These are phyloP conservation scores for Penicillium coprophilum DNA, from an alignment of 495 filamentous ascomycete genomes.

Conservation along the genomic window DNA sequence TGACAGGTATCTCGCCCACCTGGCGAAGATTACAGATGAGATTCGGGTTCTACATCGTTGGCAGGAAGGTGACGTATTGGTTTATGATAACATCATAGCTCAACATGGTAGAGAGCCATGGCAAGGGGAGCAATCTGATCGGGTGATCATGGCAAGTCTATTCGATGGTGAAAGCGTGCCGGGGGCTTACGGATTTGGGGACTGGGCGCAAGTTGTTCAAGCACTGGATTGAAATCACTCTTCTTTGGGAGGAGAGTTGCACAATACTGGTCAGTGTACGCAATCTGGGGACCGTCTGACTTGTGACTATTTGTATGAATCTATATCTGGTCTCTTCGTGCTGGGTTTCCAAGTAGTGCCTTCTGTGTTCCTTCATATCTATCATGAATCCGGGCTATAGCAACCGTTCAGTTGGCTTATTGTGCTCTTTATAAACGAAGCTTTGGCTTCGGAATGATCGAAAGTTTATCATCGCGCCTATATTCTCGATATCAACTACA, in stretches of 20 bases:
- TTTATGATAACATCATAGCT: slow-evolving; percentile 49
- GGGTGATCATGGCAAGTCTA: slow-evolving; percentile 46
- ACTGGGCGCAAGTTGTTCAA: slow-evolving; percentile 49
- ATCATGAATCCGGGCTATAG: too few species aligned
- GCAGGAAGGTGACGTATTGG: slow-evolving; percentile 42
- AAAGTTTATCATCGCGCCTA: too few species aligned
- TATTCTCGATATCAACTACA: too few species aligned
- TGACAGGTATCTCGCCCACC: slow-evolving; percentile 43
- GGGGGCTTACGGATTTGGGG: slow-evolving; percentile 42
- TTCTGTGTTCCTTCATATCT: too few species aligned
- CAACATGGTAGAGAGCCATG: slow-evolving; percentile 51
- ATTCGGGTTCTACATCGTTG: slow-evolving; percentile 47
- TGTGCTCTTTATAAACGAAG: too few species aligned
- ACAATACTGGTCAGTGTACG: too few species aligned
- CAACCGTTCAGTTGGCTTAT: too few species aligned
- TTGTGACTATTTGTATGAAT: too few species aligned
- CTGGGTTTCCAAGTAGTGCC: too few species aligned
- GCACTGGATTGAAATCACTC: slow-evolving; percentile 26
- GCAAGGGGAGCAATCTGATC: slow-evolving; percentile 45
- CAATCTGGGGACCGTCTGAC: too few species aligned
- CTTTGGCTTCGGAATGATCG: too few species aligned
- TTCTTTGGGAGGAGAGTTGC: neutral
- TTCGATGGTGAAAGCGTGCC: slow-evolving; percentile 45
- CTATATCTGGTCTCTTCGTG: too few species aligned
- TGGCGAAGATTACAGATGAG: slow-evolving; percentile 50